Percentiles rank a stretch among this genome's conserved stretches.
phyloP scores from a whole-genome alignment of 31 red algal species.

The Bonnemaisonia californica region DNA sequence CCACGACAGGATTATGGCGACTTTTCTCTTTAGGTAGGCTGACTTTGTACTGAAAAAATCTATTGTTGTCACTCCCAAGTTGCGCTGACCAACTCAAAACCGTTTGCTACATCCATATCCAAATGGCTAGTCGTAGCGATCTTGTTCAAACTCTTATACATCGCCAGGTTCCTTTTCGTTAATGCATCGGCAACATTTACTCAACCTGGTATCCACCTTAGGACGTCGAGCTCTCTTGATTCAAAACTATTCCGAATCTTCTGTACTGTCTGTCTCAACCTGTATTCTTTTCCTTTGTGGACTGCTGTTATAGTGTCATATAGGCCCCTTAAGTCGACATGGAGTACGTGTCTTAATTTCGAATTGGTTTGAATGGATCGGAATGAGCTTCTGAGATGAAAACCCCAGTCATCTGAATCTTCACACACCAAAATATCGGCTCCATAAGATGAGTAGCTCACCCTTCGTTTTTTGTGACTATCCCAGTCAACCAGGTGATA shows the following conservation, averaged over 20 bases:
- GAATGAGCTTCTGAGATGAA: not conserved
- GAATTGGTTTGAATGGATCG: not conserved
- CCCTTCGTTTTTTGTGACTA: not conserved
- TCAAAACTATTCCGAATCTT: conserved; percentile 20
- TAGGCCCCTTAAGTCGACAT: not conserved
- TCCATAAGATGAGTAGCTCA: no score
- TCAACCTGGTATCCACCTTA: conserved; percentile 6
- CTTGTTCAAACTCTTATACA: not conserved
- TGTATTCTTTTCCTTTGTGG: conserved; percentile 7
- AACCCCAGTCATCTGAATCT: conserved; percentile 6
- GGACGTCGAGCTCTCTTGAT: not conserved
- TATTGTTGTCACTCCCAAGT: not conserved
- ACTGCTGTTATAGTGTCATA: conserved; percentile 24
- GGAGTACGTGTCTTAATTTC: not conserved
- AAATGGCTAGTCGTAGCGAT: not conserved
- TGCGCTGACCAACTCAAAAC: not conserved
- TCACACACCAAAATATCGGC: no score
- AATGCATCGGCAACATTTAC: conserved; percentile 11
- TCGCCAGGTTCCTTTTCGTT: not conserved
- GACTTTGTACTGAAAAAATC: not conserved
- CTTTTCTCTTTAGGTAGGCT: no score
- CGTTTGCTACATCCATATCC: not conserved
- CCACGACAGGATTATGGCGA: no score
- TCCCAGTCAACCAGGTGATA: conserved; percentile 13
- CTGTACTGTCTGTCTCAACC: conserved; percentile 8